These are phyloP conservation scores for Rubus idaeus DNA, from an alignment of 306 rosid species.

Conservation along the genomic window DNA sequence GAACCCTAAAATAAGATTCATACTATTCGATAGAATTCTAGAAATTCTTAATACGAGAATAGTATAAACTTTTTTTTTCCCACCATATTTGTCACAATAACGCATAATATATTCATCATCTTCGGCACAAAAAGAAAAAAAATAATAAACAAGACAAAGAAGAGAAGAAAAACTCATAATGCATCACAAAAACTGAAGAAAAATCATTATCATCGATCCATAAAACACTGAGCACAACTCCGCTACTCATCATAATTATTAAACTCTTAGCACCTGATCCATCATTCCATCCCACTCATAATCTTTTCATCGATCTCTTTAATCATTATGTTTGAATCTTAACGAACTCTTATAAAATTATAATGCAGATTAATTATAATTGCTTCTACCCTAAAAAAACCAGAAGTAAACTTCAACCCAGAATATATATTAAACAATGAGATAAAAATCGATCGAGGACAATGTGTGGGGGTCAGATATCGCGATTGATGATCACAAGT, in stretches of 20 bases:
- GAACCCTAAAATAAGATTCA: too few relatives aligned
- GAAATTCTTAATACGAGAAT: neutral
- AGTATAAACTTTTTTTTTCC: neutral
- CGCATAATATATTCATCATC: neutral
- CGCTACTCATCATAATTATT: neutral
- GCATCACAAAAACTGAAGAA: neutral
- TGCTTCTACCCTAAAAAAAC: neutral
- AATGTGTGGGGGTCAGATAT: neutral
- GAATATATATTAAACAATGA: neutral
- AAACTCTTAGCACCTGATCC: neutral
- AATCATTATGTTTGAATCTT: constrained; percentile 1
- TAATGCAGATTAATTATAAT: neutral
- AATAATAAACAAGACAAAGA: neutral
- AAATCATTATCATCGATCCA: neutral
- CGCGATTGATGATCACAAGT: neutral
- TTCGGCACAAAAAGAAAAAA: neutral
- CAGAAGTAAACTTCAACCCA: neutral
- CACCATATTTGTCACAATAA: neutral
- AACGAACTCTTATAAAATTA: neutral
- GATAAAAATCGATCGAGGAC: neutral
- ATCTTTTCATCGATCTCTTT: neutral
- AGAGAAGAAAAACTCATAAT: neutral
- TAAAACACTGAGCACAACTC: neutral
- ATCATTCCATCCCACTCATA: constrained; percentile 9
- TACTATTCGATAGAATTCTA: too few relatives aligned